phyloP scores from a whole-genome alignment of 768 basidiomycete species.

The Gymnopilus junonius region DNA sequence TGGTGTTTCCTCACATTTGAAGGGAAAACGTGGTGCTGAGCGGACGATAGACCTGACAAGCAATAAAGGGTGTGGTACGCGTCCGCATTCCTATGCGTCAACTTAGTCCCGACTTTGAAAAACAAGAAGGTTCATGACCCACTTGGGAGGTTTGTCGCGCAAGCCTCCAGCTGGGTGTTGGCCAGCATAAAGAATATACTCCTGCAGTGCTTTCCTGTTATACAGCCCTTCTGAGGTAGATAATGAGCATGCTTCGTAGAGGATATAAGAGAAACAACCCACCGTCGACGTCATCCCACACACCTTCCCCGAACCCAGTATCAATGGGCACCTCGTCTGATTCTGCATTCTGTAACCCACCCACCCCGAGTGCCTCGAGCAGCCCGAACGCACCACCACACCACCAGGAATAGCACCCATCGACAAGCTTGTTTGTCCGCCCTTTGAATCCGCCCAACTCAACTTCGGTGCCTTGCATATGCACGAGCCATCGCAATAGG shows the following conservation, averaged over 20 bases:
- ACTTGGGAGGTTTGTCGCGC: conserved; percentile 96
- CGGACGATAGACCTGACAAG: conserved; percentile 87
- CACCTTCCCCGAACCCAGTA: conserved; percentile 25
- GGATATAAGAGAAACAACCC: background rate
- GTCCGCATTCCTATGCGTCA: conserved; percentile 85
- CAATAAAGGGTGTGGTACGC: conserved; percentile 96
- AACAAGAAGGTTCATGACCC: conserved; percentile 25
- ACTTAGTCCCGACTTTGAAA: too few relatives aligned
- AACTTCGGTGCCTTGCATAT: conserved; percentile 81
- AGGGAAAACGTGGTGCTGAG: conserved; percentile 78
- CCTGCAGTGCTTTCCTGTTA: conserved; percentile 76
- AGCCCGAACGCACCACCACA: conserved; percentile 87
- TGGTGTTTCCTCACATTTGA: conserved; percentile 34
- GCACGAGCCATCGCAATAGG: conserved; percentile 79
- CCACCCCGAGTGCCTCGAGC: conserved; percentile 63
- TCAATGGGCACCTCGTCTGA: conserved; percentile 31
- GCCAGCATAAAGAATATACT: conserved; percentile 86
- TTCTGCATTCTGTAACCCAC: conserved; percentile 37
- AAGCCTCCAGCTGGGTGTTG: conserved; percentile 88
- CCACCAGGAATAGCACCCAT: conserved; percentile 99
- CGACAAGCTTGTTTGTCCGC: conserved; percentile 96
- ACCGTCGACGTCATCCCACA: conserved; percentile 78
- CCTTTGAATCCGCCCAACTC: conserved; percentile 95
- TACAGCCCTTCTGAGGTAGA: conserved; percentile 47
- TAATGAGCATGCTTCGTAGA: background rate